Evolutionary conservation across 1,139 yeast genomes (phyloP), one percentile per base, ranked within the genome.

Genomic region (Yamadazyma aaseri): DNA sequence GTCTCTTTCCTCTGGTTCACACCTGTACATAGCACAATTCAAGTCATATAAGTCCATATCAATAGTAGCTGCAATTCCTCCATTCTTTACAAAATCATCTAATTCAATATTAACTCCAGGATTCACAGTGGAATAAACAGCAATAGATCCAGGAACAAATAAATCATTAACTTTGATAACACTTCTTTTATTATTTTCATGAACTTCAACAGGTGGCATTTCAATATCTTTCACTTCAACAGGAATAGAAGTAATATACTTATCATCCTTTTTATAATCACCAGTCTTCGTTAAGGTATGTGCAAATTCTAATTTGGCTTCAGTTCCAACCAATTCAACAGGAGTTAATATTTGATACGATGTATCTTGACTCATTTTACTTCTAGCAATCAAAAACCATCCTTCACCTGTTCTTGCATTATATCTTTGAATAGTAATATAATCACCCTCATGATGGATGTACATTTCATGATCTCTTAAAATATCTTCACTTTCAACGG

Each of bases 391-490:
- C 50, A 92, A 68, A 49, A 86, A 87, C 79, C 86, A 86, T 2
- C 98, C 98, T 40, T 76, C 74, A 2, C 97, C 97, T 6, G 89
- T 81, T 44, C 79, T 73, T 0, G 95, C 82, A 53, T 87, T 86
- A 32, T 82, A 76, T 45, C 97, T 71, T 58, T 90, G 97, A 36
- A 90, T 81, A 1, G 97, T 90, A 41, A 92, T 86, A 56, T 75
- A 92, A 56, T 89, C 96, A 8, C 86, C 96, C 45, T 87, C 96
- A 52, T 86, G 96, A 52, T 92, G 97, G 32, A 92, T 86, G 56
- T 86, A 92, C 83, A 86, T 87, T 60, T 92, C 97, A 46, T 85
- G 87, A 45, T 86, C 89, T 41, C 80, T 80, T 30, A 70, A 60
- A 40, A 74, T 75, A 34, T 81, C 87, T 32, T 64, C 62, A 56